Base-by-base conservation (phyloP, 352 stramenopile species). In the Phytopythium chamaehyphon region DNA sequence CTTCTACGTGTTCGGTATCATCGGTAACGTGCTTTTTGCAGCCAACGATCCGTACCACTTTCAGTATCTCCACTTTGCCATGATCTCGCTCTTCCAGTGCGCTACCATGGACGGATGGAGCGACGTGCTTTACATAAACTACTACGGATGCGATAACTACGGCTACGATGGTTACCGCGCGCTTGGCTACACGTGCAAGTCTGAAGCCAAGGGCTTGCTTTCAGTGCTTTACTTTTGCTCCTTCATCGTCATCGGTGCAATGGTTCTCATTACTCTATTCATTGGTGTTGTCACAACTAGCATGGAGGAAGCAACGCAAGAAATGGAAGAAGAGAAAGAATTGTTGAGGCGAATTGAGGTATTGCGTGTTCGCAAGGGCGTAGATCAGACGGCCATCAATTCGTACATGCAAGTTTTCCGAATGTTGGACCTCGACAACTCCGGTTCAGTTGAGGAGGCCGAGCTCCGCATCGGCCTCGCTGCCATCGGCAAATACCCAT, bases 1-100 rank as follows among this genome's bases (percentile, higher is more conserved):
- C 33, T 96, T 96, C 54, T 97, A 96, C 70, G 75, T 97, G 1
- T 97, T 95, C 44, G 86, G 85, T 22, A 94, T 96, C 48, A 67
- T 96, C 15, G 89, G 88, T 54, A 96, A 97, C 64, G 90, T 95
- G 66, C 55, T 97, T 6, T 97, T 97, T 51, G 62, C 76, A 0
- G 56, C 59, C 7, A 96, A 96, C 52, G 88, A 97, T 45, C 88
- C 88, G 14, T 94, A 88, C 56, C 81, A 96, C 59, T 96, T 96
- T 48, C 69, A 89, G 50, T 76, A 88, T 36, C 64, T 97, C 31
- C 84, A 95, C 47, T 95, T 81, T 26, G 75, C 88, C 18, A 89
- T 97, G 75, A 68, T 97, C 31, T 86, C 85, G 40, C 81, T 97
- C n/a, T 96, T 97, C 54, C 82, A 93, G 16, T 69, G 68, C 36